These are phyloP conservation scores for Capsicum pubescens DNA, from an alignment of 257 asterid species.

Conservation along the genomic window DNA sequence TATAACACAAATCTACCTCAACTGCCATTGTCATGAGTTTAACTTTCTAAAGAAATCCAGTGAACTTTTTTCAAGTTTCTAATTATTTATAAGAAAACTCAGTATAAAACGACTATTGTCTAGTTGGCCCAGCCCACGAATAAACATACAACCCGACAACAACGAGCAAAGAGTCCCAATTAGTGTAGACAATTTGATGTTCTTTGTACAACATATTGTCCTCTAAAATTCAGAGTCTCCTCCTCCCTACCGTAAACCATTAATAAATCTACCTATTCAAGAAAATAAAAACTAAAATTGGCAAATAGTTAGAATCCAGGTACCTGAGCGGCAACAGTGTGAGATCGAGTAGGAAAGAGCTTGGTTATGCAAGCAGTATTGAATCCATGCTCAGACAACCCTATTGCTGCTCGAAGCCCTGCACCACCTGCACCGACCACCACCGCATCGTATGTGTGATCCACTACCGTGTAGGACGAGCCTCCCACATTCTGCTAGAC, in stretches of 20 bases:
- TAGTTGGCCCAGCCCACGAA: neutral
- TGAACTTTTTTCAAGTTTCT: neutral
- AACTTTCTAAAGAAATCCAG: neutral
- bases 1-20: constrained; percentile 11
- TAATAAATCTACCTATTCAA: neutral
- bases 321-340: constrained; percentile 99
- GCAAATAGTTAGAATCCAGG: constrained; percentile 12
- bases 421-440: constrained; percentile 99
- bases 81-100: neutral
- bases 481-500: constrained; percentile 64
- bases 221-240: neutral
- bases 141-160: neutral
- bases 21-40: neutral
- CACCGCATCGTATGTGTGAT: constrained; percentile 97
- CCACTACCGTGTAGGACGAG: constrained; percentile 83
- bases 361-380: constrained; percentile 98
- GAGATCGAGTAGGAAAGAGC: constrained; percentile 98
- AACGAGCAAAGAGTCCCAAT: neutral
- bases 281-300: neutral
- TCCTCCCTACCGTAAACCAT: neutral
- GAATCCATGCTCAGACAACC: constrained; percentile 98
- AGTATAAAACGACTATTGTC: neutral
- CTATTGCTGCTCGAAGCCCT: constrained; percentile 97
- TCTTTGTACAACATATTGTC: constrained; percentile 5
- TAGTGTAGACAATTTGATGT: neutral